Conservation (phyloP, 2,329 filamentous ascomycete species). For the Huntiella abstrusa region DNA sequence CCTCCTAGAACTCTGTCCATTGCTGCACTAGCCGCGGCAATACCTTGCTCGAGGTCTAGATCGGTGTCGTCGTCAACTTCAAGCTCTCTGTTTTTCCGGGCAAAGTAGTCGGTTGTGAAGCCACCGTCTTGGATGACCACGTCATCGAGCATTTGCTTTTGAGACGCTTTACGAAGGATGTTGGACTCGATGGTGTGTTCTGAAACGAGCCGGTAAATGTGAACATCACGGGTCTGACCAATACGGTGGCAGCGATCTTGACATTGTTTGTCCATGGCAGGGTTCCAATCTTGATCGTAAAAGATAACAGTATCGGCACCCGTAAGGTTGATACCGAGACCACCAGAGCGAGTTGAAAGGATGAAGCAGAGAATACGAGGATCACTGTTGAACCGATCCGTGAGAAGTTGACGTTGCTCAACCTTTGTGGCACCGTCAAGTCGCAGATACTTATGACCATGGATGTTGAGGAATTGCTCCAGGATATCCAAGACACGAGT, state of each 20-base stretch:
- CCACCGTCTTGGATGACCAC: constrained; percentile 96
- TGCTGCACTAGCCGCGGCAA: constrained; percentile 51
- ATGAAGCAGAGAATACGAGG: constrained; percentile 88
- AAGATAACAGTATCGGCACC: constrained; percentile 97
- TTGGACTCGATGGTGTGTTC: constrained; percentile 96
- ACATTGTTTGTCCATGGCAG: constrained; percentile 98
- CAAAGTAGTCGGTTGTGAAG: constrained; percentile 94
- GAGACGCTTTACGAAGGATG: constrained; percentile 86
- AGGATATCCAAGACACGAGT: constrained; percentile 95
- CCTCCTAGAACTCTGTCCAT: constrained; percentile 67
- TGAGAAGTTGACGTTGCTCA: constrained; percentile 85
- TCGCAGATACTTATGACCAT: constrained; percentile 89
- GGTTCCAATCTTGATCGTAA: constrained; percentile 98
- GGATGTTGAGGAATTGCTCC: constrained; percentile 94
- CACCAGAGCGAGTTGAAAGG: constrained; percentile 80
- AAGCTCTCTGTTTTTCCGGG: constrained; percentile 36
- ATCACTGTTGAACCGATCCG: constrained; percentile 93
- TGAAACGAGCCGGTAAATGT: constrained; percentile 88
- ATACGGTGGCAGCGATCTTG: constrained; percentile 96
- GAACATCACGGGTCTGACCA: constrained; percentile 89
- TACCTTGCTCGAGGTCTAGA: constrained; percentile 33
- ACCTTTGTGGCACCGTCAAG: constrained; percentile 94
- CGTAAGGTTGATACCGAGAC: constrained; percentile 87
- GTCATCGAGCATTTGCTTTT: constrained; percentile 95
- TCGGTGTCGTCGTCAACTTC: constrained; percentile 7